Conservation (phyloP, 192 early-diverging fungal genomes). For the Pilobolus umbonatus region DNA sequence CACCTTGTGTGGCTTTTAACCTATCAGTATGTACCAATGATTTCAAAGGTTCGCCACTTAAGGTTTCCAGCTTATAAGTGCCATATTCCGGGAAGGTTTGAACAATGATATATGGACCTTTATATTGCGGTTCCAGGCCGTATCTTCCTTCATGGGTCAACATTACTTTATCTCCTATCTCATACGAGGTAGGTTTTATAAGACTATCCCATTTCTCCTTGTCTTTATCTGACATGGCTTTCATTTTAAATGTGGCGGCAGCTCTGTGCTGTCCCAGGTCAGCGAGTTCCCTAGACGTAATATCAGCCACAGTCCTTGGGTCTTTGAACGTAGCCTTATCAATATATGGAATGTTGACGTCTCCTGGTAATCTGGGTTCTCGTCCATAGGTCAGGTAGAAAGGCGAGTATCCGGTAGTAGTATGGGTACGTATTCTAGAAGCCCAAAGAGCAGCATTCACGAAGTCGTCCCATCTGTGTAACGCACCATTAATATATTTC, state of each 20-base stretch:
- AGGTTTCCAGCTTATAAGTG: neutral
- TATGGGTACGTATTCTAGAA: neutral
- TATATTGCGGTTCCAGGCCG: slow-evolving; percentile 7
- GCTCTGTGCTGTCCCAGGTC: slow-evolving; percentile 4
- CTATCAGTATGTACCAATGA: slow-evolving; percentile 4
- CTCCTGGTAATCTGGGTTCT: slow-evolving; percentile 18
- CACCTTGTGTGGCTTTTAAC: neutral
- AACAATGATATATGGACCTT: slow-evolving; percentile 2
- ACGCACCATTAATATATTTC: slow-evolving; percentile 11
- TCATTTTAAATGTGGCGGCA: neutral
- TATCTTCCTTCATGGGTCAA: neutral
- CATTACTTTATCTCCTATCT: slow-evolving; percentile 1
- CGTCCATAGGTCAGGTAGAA: slow-evolving; percentile 22
- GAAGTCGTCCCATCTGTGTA: slow-evolving; percentile 17
- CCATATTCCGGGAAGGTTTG: neutral
- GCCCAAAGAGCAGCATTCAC: slow-evolving; percentile 12
- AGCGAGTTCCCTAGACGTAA: neutral
- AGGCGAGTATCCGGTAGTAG: slow-evolving; percentile 4
- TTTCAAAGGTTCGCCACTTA: slow-evolving; percentile 2
- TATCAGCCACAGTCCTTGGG: neutral
- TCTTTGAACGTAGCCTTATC: slow-evolving; percentile 6
- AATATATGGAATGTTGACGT: slow-evolving; percentile 9
- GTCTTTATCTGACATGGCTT: slow-evolving; percentile 2
- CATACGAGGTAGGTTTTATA: neutral
- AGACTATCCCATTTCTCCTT: slow-evolving; percentile 9